Evolutionary conservation across 2,329 filamentous ascomycete genomes (phyloP).

Genomic region (Monilinia fructigena): DNA sequence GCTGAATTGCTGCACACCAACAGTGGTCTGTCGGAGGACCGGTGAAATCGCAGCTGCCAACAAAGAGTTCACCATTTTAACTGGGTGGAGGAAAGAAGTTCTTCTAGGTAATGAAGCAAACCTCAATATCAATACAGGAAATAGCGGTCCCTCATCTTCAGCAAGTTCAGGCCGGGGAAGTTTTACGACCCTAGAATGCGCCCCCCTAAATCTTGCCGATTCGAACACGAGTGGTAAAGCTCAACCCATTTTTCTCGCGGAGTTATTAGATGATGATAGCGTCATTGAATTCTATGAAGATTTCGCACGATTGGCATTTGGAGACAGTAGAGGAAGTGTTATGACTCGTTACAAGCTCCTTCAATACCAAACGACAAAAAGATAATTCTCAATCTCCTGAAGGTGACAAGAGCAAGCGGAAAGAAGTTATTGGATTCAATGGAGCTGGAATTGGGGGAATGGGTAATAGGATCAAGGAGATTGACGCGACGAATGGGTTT

Average conservation of each 20-base stretch:
- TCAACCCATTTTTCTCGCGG: conserved; percentile 85
- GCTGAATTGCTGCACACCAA: conserved; percentile 82
- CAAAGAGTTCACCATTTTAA: conserved; percentile 94
- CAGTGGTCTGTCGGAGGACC: conserved; percentile 85
- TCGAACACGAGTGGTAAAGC: conserved; percentile 47
- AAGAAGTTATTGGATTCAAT: conserved; percentile 17
- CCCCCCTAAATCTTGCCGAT: conserved; percentile 45
- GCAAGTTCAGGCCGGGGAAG: conserved; percentile 45
- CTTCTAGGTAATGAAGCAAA: conserved; percentile 85
- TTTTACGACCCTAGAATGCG: conserved; percentile 52
- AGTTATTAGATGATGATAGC: conserved; percentile 89
- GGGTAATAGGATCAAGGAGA: conserved; percentile 59
- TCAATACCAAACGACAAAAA: conserved; percentile 76
- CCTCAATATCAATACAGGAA: conserved; percentile 71
- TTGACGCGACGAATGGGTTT: conserved; percentile 75
- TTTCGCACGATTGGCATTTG: conserved; percentile 88
- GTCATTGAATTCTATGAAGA: conserved; percentile 96
- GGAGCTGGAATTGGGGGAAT: conserved; percentile 37
- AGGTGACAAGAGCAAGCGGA: conserved; percentile 27
- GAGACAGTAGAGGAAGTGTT: conserved; percentile 82
- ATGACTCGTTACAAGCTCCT: conserved; percentile 81
- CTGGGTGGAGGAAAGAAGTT: conserved; percentile 89
- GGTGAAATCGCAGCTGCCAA: conserved; percentile 94
- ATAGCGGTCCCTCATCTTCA: conserved; percentile 26
- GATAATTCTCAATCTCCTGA: conserved; percentile 46